Base-by-base conservation (phyloP, 1,139 yeast species). In the Sugiyamaella paludigena region DNA sequence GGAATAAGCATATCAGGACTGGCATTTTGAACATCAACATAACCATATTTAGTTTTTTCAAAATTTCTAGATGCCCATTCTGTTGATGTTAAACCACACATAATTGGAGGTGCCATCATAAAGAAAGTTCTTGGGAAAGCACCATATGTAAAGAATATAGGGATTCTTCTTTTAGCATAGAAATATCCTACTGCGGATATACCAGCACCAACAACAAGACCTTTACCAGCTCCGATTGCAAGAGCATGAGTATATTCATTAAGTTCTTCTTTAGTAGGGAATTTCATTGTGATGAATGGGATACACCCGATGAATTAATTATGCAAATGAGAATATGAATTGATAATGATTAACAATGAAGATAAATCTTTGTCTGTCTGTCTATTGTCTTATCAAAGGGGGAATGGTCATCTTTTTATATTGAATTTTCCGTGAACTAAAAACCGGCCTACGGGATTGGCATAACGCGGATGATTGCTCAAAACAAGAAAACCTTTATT, bases 251-350 rank as follows among this genome's bases (percentile, higher is more conserved):
- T 72, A 66, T 85, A 91, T 7, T 80, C 87, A 48, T 74, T 72
- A 51, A 79, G 74, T 69, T 86, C 92, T 65, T 82, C 85, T 52
- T 77, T 73, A 24, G 84, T 69, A 38, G 84, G 73, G 54, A 85
- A 64, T 75, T 85, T 86, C 95, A 86, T 86, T 45, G 45, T 59
- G 51, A 33, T 24, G 32, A 5, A 19, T 19, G 24, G n/a, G n/a
- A n/a, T n/a, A n/a, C n/a, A n/a, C n/a, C n/a, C n/a, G 51, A 33
- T 24, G 32, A 5, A 19, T 19, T 3, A 19, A 19, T 19, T 19
- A 19, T 19, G 24, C 24, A 19, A 19, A 19, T n/a, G n/a, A n/a
- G n/a, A n/a, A n/a, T n/a, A 19, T 4, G 5, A 19, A 5, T 19
- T 19, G 24, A 5, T 19, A 19, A 19, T 19, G 24, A 19, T 19